These are phyloP conservation scores for Penicillium paneum DNA, from an alignment of 2,329 filamentous ascomycete genomes.

Conservation along the genomic window DNA sequence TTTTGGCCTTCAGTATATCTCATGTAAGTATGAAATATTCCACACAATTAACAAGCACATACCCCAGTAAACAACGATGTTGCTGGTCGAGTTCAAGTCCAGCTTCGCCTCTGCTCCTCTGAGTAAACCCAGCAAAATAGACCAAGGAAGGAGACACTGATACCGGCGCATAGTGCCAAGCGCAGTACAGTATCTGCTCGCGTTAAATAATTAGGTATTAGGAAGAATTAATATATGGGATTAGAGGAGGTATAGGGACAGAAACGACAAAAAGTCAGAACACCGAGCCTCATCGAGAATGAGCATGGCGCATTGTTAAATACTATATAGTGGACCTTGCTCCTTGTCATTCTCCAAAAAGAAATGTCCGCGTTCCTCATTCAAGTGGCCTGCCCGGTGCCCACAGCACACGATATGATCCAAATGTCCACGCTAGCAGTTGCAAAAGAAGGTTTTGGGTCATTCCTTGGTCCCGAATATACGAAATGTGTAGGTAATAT, in stretches of 20 bases:
- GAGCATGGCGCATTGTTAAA: constrained; percentile 12
- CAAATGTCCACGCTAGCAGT: constrained; percentile 15
- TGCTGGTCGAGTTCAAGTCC: constrained; percentile 47
- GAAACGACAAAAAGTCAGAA: not conserved
- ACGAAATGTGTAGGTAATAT: not conserved
- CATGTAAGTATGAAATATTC: not conserved
- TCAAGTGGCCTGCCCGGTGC: constrained; percentile 8
- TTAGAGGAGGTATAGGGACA: not conserved
- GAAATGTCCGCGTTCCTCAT: constrained; percentile 12
- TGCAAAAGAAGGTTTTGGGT: not conserved
- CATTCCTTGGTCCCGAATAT: not conserved
- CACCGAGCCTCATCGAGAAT: not conserved
- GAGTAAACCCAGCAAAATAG: constrained; percentile 31
- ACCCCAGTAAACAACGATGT: constrained; percentile 67
- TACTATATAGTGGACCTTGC: constrained; percentile 11
- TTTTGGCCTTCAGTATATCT: constrained; percentile 53
- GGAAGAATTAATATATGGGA: constrained; percentile 1
- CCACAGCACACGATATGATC: constrained; percentile 18
- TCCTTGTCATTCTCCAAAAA: constrained; percentile 12
- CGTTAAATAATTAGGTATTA: constrained; percentile 14
- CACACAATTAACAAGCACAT: not conserved
- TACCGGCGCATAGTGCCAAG: constrained; percentile 22
- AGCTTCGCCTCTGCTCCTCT: constrained; percentile 41
- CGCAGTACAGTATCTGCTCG: not conserved
- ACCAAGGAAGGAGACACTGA: constrained; percentile 23